phyloP scores from a whole-genome alignment of 768 basidiomycete species.

The Pleurotus sapidus region DNA sequence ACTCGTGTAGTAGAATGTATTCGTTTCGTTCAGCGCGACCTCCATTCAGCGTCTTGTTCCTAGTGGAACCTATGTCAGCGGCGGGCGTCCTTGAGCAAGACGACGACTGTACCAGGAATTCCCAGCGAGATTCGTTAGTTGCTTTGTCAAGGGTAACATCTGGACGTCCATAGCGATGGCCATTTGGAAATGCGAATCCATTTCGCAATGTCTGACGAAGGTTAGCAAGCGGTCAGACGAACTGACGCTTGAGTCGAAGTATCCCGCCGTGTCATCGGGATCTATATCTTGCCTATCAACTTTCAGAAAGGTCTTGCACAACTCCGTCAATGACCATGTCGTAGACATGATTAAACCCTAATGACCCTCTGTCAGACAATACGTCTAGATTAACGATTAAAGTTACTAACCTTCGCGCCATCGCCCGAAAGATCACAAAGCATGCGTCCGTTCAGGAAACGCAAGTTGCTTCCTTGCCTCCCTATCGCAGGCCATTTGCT shows the following conservation, averaged over 20 bases:
- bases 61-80: constrained; percentile 25
- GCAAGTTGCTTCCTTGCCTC: constrained; percentile 79
- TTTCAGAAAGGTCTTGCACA: constrained; percentile 89
- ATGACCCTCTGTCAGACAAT: neutral
- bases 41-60: constrained; percentile 97
- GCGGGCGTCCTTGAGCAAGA: neutral
- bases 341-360: constrained; percentile 97
- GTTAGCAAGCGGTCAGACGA: constrained; percentile 77
- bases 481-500: constrained; percentile 81
- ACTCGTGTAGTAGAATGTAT: constrained; percentile 97
- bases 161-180: constrained; percentile 94
- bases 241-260: constrained; percentile 81
- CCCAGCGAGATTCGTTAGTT: constrained; percentile 93
- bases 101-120: constrained; percentile 78
- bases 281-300: constrained; percentile 91
- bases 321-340: constrained; percentile 97
- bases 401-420: constrained; percentile 73
- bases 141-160: constrained; percentile 87
- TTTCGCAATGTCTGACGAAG: constrained; percentile 91
- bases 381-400: neutral
- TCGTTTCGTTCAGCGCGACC: constrained; percentile 99
- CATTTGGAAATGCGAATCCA: constrained; percentile 97
- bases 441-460: constrained; percentile 80
- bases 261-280: constrained; percentile 89
- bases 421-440: constrained; percentile 94